A percentile compares a stretch with the other conserved stretches of the same genome.
These are phyloP conservation scores for Raffaelea ambrosiae DNA, from an alignment of 2,329 filamentous ascomycete species.

Conservation along the genomic window DNA sequence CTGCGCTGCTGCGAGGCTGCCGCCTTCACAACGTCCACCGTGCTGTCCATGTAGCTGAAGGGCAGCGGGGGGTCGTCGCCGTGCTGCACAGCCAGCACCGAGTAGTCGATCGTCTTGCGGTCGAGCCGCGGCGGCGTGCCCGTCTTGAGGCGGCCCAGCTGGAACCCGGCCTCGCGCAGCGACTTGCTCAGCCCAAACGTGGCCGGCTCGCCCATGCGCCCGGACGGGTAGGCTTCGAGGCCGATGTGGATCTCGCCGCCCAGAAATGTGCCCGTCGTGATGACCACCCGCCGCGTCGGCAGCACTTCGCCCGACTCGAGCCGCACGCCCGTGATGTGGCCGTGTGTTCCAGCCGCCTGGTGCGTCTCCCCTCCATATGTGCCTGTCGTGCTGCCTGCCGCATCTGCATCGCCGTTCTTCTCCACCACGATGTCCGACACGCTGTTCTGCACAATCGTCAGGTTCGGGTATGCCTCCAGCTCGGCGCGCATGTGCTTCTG, in stretches of 20 bases:
- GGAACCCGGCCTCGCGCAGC: conserved; percentile 77
- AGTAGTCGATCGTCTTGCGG: conserved; percentile 72
- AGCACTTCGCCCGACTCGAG: conserved; percentile 83
- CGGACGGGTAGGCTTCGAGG: conserved; percentile 73
- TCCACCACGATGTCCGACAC: conserved; percentile 80
- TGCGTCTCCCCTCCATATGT: conserved; percentile 17
- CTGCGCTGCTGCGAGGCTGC: too few species aligned
- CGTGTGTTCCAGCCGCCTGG: too few species aligned
- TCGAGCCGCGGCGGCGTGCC: conserved; percentile 88
- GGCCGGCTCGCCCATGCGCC: conserved; percentile 87
- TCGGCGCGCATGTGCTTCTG: conserved; percentile 86
- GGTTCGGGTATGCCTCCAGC: conserved; percentile 65
- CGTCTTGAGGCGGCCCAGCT: conserved; percentile 85
- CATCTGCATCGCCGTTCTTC: conserved; percentile 21
- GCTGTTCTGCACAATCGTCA: conserved; percentile 75
- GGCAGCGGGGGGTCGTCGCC: conserved; percentile 82
- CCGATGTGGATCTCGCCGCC: conserved; percentile 96
- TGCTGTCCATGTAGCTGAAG: conserved; percentile 82
- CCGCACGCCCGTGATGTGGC: conserved; percentile 71
- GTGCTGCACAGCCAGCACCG: conserved; percentile 58
- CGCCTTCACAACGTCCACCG: conserved; percentile 60
- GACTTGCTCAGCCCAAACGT: conserved; percentile 91
- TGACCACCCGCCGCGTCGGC: conserved; percentile 72
- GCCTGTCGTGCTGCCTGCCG: conserved; percentile 30
- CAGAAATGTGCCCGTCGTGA: conserved; percentile 93